Conservation (phyloP, 495 filamentous ascomycete species). For the Pseudoneurospora amorphoporcata region DNA sequence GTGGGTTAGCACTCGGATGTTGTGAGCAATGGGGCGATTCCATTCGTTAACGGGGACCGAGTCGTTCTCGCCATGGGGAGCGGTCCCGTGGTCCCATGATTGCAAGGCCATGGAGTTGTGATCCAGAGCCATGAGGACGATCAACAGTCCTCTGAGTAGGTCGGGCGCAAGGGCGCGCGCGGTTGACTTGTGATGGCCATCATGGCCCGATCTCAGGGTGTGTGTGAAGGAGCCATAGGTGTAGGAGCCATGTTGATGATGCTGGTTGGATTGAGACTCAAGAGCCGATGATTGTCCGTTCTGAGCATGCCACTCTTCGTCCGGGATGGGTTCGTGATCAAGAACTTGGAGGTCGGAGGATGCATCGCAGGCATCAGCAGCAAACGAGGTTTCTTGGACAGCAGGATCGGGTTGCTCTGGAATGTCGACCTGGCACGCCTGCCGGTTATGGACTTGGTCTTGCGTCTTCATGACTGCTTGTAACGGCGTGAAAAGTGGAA, state of each 20-base stretch:
- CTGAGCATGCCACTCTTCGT: neutral
- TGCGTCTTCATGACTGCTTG: neutral
- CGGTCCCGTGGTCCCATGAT: conserved; percentile 23
- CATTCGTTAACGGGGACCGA: conserved; percentile 15
- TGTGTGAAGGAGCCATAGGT: conserved; percentile 3
- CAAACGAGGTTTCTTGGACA: conserved; percentile 14
- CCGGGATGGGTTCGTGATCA: conserved; percentile 1
- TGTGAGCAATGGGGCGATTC: conserved; percentile 18
- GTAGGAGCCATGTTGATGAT: neutral
- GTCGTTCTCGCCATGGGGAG: conserved; percentile 16
- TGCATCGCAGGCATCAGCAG: conserved; percentile 4
- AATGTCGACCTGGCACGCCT: neutral
- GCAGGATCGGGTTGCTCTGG: conserved; percentile 6
- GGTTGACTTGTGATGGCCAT: conserved; percentile 3
- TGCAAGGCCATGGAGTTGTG: conserved; percentile 18
- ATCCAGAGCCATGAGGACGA: conserved; percentile 25
- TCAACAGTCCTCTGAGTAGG: conserved; percentile 23
- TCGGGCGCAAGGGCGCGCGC: conserved; percentile 23
- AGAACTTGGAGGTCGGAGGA: conserved; percentile 1
- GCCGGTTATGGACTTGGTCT: neutral
- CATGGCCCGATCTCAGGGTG: neutral
- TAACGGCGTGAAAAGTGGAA: neutral
- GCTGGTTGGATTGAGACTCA: neutral
- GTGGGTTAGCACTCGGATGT: conserved; percentile 21
- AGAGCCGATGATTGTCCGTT: neutral